These are phyloP conservation scores for Leucogyrophana mollusca DNA, from an alignment of 768 basidiomycete genomes.

Conservation along the genomic window DNA sequence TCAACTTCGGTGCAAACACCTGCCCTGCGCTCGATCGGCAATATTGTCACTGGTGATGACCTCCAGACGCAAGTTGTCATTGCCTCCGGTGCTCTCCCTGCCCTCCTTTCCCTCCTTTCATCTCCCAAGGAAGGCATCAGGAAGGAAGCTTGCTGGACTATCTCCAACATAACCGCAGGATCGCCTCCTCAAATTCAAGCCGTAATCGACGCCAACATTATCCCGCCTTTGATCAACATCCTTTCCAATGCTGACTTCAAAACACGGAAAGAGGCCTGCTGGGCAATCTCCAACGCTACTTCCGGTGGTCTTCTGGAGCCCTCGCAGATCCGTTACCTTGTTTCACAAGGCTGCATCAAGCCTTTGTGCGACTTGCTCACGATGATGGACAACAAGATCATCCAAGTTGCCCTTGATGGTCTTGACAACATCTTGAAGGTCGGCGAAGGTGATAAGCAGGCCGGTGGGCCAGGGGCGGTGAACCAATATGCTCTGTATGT, in stretches of 20 bases:
- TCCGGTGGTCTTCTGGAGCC: constrained; percentile 97
- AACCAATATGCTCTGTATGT: constrained; percentile 95
- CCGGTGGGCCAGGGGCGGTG: constrained; percentile 73
- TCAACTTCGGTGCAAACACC: constrained; percentile 98
- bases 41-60: constrained; percentile 99
- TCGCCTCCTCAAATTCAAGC: constrained; percentile 96
- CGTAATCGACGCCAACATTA: constrained; percentile 96
- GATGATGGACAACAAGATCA: constrained; percentile 99
- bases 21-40: constrained; percentile 96
- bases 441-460: constrained; percentile 91
- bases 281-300: constrained; percentile 99
- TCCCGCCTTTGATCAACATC: constrained; percentile 98
- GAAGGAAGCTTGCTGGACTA: constrained; percentile 99
- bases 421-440: constrained; percentile 98
- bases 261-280: constrained; percentile 99
- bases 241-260: constrained; percentile 98
- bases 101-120: constrained; percentile 87
- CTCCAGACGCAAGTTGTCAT: constrained; percentile 99
- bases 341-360: constrained; percentile 97
- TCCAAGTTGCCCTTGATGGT: constrained; percentile 96
- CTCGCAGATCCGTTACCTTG: constrained; percentile 95
- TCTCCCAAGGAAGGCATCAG: constrained; percentile 98
- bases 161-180: constrained; percentile 97
- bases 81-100: constrained; percentile 94
- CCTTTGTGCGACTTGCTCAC: constrained; percentile 94